phyloP scores from a whole-genome alignment of 805 yeast genomes.

The Maudiozyma saulgeensis region DNA sequence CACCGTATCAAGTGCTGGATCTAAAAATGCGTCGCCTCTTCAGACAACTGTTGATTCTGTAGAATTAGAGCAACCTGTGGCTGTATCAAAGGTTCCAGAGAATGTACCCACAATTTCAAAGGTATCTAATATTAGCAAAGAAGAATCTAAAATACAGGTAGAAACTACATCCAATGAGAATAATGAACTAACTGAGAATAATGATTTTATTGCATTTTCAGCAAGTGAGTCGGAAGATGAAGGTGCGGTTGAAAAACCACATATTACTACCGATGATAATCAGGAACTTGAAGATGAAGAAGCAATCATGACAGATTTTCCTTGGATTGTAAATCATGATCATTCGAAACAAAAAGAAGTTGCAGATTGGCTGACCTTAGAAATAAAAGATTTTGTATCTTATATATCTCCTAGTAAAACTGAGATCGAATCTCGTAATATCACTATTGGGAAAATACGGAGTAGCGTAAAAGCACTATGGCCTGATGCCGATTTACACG shows the following conservation, averaged over 20 bases:
- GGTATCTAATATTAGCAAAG: background rate
- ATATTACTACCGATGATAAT: background rate
- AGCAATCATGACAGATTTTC: slow-evolving; percentile 29
- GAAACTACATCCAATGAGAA: background rate
- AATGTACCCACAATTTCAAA: no score
- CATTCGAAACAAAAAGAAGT: slow-evolving; percentile 69
- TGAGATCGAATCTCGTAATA: slow-evolving; percentile 61
- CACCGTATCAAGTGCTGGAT: background rate
- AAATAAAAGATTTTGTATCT: slow-evolving; percentile 72
- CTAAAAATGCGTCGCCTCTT: no score
- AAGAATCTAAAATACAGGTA: background rate
- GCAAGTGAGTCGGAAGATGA: slow-evolving; percentile 17
- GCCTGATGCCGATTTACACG: slow-evolving; percentile 72
- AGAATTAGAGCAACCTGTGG: background rate
- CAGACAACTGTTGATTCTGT: no score
- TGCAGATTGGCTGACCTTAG: slow-evolving; percentile 79
- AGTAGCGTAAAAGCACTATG: slow-evolving; percentile 46
- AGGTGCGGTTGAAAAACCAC: background rate
- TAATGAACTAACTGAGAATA: slow-evolving; percentile 18
- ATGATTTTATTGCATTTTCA: slow-evolving; percentile 36
- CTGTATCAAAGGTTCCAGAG: background rate
- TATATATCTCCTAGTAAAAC: slow-evolving; percentile 76
- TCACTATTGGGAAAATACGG: slow-evolving; percentile 52
- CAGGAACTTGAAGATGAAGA: background rate
- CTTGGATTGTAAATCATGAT: slow-evolving; percentile 74